Percentiles rank a stretch among this genome's conserved stretches.
Conservation (phyloP, 345 rosid genomes). For the Euphorbia pulcherrima region DNA sequence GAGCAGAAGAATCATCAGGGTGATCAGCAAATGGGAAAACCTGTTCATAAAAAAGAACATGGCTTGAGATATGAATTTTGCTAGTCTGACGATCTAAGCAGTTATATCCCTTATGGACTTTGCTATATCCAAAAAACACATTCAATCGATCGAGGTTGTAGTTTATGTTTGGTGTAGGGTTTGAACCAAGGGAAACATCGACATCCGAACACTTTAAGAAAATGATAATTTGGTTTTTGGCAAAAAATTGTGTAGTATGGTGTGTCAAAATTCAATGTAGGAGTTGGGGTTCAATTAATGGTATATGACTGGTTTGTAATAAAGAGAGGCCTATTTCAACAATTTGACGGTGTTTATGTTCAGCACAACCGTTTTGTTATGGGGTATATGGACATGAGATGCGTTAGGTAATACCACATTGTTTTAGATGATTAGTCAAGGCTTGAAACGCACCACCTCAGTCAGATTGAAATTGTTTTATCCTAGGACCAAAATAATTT, state of each 20-base stretch:
- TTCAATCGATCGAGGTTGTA: neutral
- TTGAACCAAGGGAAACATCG: neutral
- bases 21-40: no score
- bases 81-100: neutral
- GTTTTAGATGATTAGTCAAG: neutral
- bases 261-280: neutral
- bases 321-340: no score
- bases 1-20: no score
- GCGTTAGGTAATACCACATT: neutral
- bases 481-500: no score
- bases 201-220: neutral
- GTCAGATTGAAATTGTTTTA: neutral
- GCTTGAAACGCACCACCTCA: neutral
- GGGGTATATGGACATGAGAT: no score
- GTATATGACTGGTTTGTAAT: no score
- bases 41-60: neutral
- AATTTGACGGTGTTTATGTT: no score
- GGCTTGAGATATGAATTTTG: neutral
- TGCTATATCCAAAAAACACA: neutral
- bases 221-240: neutral
- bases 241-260: neutral
- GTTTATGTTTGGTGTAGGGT: no score
- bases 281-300: neutral
- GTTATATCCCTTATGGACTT: neutral
- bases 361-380: no score